These are phyloP conservation scores for Saccharomycopsis sp. DNA, from an alignment of 805 yeast species.

Conservation along the genomic window DNA sequence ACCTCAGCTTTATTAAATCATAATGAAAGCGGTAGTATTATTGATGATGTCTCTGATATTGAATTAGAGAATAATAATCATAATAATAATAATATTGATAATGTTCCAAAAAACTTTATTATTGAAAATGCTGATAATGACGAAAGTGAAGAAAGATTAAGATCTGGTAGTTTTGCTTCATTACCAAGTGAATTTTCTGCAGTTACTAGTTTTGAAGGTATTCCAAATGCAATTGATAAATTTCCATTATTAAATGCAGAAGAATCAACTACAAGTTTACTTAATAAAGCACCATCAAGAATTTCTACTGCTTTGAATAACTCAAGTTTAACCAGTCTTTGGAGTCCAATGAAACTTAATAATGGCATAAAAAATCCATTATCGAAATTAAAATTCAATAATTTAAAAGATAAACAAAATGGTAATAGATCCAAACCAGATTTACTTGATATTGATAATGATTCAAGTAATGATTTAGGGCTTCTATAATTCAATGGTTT, in stretches of 20 bases:
- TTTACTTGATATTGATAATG: slow-evolving; percentile 1
- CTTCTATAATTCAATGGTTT: no score
- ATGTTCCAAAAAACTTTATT: no score
- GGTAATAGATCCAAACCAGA: background rate
- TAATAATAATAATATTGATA: no score
- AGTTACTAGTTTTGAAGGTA: no score
- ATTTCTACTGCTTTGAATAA: background rate
- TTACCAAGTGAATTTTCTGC: background rate
- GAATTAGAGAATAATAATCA: no score
- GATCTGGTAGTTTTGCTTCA: background rate
- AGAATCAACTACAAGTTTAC: background rate
- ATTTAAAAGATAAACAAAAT: no score
- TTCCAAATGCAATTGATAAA: slow-evolving; percentile 1
- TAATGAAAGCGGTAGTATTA: background rate
- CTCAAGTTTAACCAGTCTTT: slow-evolving; percentile 8
- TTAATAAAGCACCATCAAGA: slow-evolving; percentile 3
- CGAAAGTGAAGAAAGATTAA: background rate
- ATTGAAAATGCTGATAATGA: background rate
- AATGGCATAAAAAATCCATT: background rate
- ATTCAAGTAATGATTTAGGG: slow-evolving; percentile 10
- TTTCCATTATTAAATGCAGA: slow-evolving; percentile 2
- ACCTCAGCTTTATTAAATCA: no score
- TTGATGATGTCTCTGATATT: background rate
- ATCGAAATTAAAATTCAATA: no score
- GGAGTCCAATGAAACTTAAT: slow-evolving; percentile 6